phyloP scores from a whole-genome alignment of 768 basidiomycete species.

The Calocybe gangraenosa region DNA sequence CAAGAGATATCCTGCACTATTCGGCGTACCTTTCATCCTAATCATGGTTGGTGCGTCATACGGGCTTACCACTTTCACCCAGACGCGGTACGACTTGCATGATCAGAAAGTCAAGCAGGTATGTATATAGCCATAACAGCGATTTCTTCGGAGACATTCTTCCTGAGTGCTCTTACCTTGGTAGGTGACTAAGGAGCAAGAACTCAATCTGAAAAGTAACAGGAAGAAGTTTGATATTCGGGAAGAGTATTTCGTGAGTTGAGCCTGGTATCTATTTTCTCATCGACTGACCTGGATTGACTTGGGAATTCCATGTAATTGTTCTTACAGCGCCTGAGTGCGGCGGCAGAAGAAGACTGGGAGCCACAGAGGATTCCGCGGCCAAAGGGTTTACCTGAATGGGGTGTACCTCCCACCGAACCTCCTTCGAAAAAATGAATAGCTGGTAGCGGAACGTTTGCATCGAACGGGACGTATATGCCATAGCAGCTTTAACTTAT shows the following conservation, averaged over 20 bases:
- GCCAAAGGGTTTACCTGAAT: constrained; percentile 87
- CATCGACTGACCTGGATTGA: neutral
- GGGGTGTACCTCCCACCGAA: constrained; percentile 80
- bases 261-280: too few relatives aligned
- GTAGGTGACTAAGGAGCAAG: constrained; percentile 73
- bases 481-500: too few relatives aligned
- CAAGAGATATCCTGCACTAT: constrained; percentile 62
- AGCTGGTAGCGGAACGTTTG: too few relatives aligned
- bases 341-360: constrained; percentile 67
- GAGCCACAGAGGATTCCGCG: constrained; percentile 82
- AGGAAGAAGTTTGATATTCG: constrained; percentile 87
- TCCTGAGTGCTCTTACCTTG: neutral
- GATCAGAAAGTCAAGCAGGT: constrained; percentile 75
- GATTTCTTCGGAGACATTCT: neutral
- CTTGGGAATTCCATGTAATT: neutral
- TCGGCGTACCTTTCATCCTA: constrained; percentile 84
- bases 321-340: constrained; percentile 56
- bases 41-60: constrained; percentile 86
- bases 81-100: constrained; percentile 88
- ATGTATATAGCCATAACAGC: too few relatives aligned
- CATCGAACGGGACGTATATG: too few relatives aligned
- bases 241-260: constrained; percentile 93
- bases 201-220: constrained; percentile 62
- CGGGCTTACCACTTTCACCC: constrained; percentile 77
- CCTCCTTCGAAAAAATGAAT: constrained; percentile 25